A percentile compares a stretch with the other conserved stretches of the same genome.
phyloP scores from a whole-genome alignment of 495 filamentous ascomycete species.

The Tricharina praecox region DNA sequence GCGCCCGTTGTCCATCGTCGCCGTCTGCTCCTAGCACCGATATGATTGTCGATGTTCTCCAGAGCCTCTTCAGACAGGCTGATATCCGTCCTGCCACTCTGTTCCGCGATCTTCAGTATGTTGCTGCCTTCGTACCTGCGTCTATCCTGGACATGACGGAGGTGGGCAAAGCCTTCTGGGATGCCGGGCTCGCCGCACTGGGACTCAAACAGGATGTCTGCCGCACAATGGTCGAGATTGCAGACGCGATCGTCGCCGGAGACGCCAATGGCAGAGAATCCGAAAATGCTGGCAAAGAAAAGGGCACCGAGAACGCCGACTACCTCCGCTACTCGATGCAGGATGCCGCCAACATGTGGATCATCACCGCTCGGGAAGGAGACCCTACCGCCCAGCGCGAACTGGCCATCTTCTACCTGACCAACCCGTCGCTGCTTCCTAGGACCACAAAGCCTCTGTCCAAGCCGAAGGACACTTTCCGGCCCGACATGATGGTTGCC shows the following conservation, averaged over 20 bases:
- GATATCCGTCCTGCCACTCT: conserved; percentile 73
- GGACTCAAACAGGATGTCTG: conserved; percentile 80
- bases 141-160: conserved; percentile 69
- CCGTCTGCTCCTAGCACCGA: conserved; percentile 43
- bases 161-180: conserved; percentile 84
- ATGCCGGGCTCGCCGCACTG: conserved; percentile 74
- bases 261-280: conserved; percentile 26
- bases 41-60: conserved; percentile 61
- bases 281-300: conserved; percentile 26
- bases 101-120: conserved; percentile 90
- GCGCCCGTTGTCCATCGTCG: conserved; percentile 29
- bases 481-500: conserved; percentile 67
- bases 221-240: conserved; percentile 75
- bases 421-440: conserved; percentile 74
- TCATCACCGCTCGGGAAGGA: conserved; percentile 86
- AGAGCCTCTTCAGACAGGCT: conserved; percentile 58
- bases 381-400: conserved; percentile 86
- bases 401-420: conserved; percentile 84
- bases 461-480: conserved; percentile 78
- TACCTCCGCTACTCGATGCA: conserved; percentile 43
- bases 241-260: conserved; percentile 52
- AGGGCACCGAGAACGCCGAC: conserved; percentile 29
- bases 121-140: conserved; percentile 76
- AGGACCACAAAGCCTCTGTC: conserved; percentile 70
- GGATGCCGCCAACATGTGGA: conserved; percentile 82